These are phyloP conservation scores for Fusarium setosum DNA, from an alignment of 2,329 filamentous ascomycete genomes.

Conservation along the genomic window DNA sequence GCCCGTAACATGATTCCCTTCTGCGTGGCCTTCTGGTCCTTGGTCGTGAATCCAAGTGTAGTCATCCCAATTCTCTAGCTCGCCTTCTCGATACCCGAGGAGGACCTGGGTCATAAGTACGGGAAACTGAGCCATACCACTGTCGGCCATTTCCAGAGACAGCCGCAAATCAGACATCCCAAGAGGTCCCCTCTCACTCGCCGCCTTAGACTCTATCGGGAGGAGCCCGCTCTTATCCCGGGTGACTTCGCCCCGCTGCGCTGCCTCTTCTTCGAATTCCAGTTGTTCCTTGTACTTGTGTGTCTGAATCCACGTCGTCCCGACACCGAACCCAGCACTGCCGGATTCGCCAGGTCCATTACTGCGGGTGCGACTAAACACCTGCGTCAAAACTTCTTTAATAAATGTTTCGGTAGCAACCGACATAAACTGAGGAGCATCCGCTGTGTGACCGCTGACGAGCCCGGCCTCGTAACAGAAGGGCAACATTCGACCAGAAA, in stretches of 20 bases:
- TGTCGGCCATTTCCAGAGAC: slow-evolving; percentile 80
- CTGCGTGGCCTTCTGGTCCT: slow-evolving; percentile 38
- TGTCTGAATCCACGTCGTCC: slow-evolving; percentile 80
- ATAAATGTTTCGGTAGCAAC: slow-evolving; percentile 75
- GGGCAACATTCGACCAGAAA: slow-evolving; percentile 74
- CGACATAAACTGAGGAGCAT: slow-evolving; percentile 73
- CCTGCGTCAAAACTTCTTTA: slow-evolving; percentile 72
- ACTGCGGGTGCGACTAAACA: slow-evolving; percentile 72
- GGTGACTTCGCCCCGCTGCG: slow-evolving; percentile 77
- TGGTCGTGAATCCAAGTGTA: slow-evolving; percentile 64
- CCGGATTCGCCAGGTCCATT: slow-evolving; percentile 73
- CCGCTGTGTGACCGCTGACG: slow-evolving; percentile 66
- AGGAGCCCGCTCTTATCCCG: slow-evolving; percentile 82
- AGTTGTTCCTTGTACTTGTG: slow-evolving; percentile 81
- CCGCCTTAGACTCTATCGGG: slow-evolving; percentile 83
- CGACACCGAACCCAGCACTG: slow-evolving; percentile 71
- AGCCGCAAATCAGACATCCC: slow-evolving; percentile 83
- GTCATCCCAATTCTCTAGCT: slow-evolving; percentile 75
- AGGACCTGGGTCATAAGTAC: slow-evolving; percentile 77
- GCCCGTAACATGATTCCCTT: slow-evolving; percentile 46
- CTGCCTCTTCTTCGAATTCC: slow-evolving; percentile 78
- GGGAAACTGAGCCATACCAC: slow-evolving; percentile 81
- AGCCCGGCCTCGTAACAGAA: slow-evolving; percentile 76
- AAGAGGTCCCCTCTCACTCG: slow-evolving; percentile 76
- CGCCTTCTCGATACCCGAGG: slow-evolving; percentile 79